phyloP scores from a whole-genome alignment of 257 asterid genomes.

The Sherardia arvensis region DNA sequence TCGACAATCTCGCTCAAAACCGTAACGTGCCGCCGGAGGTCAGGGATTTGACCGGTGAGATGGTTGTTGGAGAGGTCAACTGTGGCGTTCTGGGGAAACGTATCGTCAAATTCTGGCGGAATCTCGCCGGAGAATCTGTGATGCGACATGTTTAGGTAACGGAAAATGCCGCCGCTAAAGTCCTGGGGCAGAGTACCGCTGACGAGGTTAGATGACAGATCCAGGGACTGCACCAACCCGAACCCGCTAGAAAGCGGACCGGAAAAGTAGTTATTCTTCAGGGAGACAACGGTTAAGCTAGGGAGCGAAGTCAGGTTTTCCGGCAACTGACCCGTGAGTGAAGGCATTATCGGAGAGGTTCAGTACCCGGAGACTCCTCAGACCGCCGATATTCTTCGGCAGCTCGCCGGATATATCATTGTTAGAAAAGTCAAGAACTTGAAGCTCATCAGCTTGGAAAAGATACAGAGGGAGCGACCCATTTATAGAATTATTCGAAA shows the following conservation, averaged over 20 bases:
- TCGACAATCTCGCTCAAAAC: slow-evolving; percentile 20
- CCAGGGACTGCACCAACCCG: slow-evolving; percentile 38
- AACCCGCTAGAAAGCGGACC: slow-evolving; percentile 59
- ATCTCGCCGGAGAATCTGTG: slow-evolving; percentile 70
- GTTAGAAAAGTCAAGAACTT: slow-evolving; percentile 54
- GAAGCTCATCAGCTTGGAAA: slow-evolving; percentile 49
- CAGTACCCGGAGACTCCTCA: slow-evolving; percentile 35
- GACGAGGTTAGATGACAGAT: slow-evolving; percentile 82
- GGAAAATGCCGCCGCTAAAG: slow-evolving; percentile 45
- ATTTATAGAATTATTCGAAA: slow-evolving; percentile 70
- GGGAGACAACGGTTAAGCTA: slow-evolving; percentile 40
- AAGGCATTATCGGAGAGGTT: slow-evolving; percentile 78
- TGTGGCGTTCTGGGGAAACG: slow-evolving; percentile 44
- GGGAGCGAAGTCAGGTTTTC: slow-evolving; percentile 25
- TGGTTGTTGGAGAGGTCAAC: slow-evolving; percentile 66
- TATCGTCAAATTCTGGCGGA: slow-evolving; percentile 39
- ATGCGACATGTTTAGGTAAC: slow-evolving; percentile 52
- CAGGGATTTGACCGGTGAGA: slow-evolving; percentile 60
- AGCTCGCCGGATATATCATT: slow-evolving; percentile 68
- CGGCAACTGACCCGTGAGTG: slow-evolving; percentile 65
- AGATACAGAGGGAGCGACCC: slow-evolving; percentile 72
- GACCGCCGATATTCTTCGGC: slow-evolving; percentile 42
- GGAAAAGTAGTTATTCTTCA: slow-evolving; percentile 62
- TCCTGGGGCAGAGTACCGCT: slow-evolving; percentile 57
- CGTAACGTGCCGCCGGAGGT: too few relatives aligned